Base-by-base conservation (phyloP, 441 rosid species). In the Gossypium trilobum region DNA sequence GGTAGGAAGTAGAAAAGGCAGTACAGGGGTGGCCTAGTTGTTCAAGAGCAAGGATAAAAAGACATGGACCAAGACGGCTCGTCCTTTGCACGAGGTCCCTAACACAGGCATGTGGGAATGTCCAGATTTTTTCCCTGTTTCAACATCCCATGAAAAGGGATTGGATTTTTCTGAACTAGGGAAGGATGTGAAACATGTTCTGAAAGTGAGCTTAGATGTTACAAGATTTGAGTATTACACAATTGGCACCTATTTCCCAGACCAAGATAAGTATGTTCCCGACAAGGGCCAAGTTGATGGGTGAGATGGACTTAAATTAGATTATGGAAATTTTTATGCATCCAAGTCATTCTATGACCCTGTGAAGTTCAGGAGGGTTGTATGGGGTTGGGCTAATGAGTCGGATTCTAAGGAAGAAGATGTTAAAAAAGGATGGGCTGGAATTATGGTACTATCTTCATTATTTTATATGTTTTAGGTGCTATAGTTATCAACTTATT, bases 381-480 rank as follows among this genome's bases (percentile, higher is more conserved):
- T 90, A 23, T 89, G 89, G 93, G 92, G 90, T 74, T 92, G 97
- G 98, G 87, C 86, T 22, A 91, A 91, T 61, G 99, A 94, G 55
- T 90, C 97, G 0, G 97, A 92, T 70, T 2, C 86, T 0, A 11
- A 2, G 4, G 0, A 6, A 0, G 84, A 80, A 46, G 92, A 91
- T 56, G 70, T 48, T 0, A 0, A 2, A 0, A 94, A 90, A 74
- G 95, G 97, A 1, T 94, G 99, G 99, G 90, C 99, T 0, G 94
- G 95, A 23, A 72, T 92, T 76, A 90, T 87, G 89, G 91, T 89
- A 84, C 64, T 23, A 7, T 54, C 10, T 5, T 31, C 36, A 31
- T 31, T 31, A 5, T 31, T 31, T 4, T 31, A 31, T 31, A 31
- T 31, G 36, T 31, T 51, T 8, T 0, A 6, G 16, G 22, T 14